These are phyloP conservation scores for Sugiyamaella smithiae DNA, from an alignment of 805 yeast species.

Conservation along the genomic window DNA sequence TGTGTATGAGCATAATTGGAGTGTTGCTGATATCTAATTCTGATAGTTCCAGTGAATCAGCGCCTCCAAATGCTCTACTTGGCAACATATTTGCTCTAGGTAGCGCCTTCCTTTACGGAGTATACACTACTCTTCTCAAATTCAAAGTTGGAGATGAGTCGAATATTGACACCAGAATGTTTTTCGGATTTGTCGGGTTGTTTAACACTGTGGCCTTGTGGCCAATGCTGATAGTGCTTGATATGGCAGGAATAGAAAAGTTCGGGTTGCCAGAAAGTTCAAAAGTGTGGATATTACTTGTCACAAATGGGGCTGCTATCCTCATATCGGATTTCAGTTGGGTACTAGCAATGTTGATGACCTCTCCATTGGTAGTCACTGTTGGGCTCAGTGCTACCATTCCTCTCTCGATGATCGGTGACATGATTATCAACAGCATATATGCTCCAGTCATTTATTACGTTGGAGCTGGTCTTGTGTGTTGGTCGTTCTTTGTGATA, in stretches of 20 bases:
- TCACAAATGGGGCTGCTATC: slow-evolving; percentile 70
- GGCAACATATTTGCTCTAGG: slow-evolving; percentile 80
- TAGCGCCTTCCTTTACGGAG: slow-evolving; percentile 89
- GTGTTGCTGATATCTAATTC: slow-evolving; percentile 71
- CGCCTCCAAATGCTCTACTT: slow-evolving; percentile 32
- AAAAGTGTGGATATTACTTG: slow-evolving; percentile 51
- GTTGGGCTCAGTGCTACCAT: slow-evolving; percentile 92
- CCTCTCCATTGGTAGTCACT: slow-evolving; percentile 93
- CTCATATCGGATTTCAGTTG: slow-evolving; percentile 89
- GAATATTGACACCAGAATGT: slow-evolving; percentile 76
- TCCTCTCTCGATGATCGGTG: slow-evolving; percentile 93
- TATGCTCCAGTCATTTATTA: slow-evolving; percentile 60
- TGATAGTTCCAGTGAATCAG: slow-evolving; percentile 28
- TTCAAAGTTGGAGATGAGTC: slow-evolving; percentile 69
- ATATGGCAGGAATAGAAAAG: slow-evolving; percentile 61
- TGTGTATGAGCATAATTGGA: slow-evolving; percentile 71
- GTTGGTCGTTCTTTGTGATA: slow-evolving; percentile 77
- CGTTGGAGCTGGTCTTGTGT: slow-evolving; percentile 76
- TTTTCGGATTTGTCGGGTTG: slow-evolving; percentile 93
- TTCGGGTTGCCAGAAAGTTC: slow-evolving; percentile 65
- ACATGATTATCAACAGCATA: slow-evolving; percentile 67
- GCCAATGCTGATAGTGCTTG: slow-evolving; percentile 73
- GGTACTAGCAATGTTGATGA: slow-evolving; percentile 92
- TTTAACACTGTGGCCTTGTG: slow-evolving; percentile 71
- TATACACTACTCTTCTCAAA: slow-evolving; percentile 83